Evolutionary conservation across 1,284 basidiomycete genomes (phyloP), one percentile per base, ranked within the genome.

Genomic region (Pseudozyma pruni): DNA sequence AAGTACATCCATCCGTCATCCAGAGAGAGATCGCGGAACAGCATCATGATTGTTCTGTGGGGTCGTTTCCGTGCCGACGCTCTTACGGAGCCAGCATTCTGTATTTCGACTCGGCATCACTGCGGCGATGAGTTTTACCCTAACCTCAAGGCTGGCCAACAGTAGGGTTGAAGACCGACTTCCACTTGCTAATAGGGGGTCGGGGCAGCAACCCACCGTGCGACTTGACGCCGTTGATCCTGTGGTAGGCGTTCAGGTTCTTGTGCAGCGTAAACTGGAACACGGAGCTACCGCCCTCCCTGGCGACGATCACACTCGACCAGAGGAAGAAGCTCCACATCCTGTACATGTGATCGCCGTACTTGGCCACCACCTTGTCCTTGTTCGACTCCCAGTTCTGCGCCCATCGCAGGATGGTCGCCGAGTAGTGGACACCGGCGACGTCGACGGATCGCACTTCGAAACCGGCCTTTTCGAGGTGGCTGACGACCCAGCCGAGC

Each of bases 381-480:
- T 92, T 90, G 80, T 85, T 84, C 16, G 59, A 42, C 49, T 80
- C 74, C 84, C 84, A 85, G 69, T 81, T 81, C 72, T 81, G 68
- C 20, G 76, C 69, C 80, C 80, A 81, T 55, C 82, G 76, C 48
- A 89, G 90, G 82, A 98, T 87, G 3, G 95, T 98, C 2, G 95
- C 94, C 25, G 91, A 92, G 86, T 98, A 97, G 76, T 85, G 84
- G 7, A 84, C 82, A 43, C 84, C 84, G 35, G 98, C 89, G 42
- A 98, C 95, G 75, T 99, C 96, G 74, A 94, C 86, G 74, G 91
- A 91, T 86, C 96, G 97, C 72, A 98, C 89, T 84, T 99, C 96
- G 78, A 98, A 98, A 59, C 95, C 94, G 68, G 92, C 93, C 46
- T 86, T 86, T 84, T 98, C 94, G 57, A 88, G 85, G 83, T 87